phyloP scores from a whole-genome alignment of 495 filamentous ascomycete species.

The Clohesyomyces aquaticus region DNA sequence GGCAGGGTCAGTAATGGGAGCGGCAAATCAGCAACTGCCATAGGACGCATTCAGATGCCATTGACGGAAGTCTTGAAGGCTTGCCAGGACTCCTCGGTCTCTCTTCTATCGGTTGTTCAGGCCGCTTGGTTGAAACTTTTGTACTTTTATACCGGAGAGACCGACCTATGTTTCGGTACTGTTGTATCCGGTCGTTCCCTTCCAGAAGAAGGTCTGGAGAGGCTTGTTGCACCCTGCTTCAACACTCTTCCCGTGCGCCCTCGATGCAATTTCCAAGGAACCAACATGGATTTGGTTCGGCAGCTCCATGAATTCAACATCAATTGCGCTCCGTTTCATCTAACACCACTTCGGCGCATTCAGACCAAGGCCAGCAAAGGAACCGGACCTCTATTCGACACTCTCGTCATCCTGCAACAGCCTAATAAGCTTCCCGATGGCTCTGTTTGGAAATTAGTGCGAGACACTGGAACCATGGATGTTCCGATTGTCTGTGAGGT shows the following conservation, averaged over 20 bases:
- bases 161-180: conserved; percentile 81
- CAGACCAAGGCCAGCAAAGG: conserved; percentile 52
- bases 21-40: too few relatives aligned
- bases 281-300: conserved; percentile 57
- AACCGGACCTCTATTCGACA: conserved; percentile 67
- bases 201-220: conserved; percentile 64
- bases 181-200: conserved; percentile 74
- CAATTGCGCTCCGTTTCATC: conserved; percentile 63
- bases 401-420: conserved; percentile 73
- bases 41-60: conserved; percentile 39
- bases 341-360: conserved; percentile 68
- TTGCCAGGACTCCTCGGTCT: conserved; percentile 58
- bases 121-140: conserved; percentile 69
- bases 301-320: conserved; percentile 61
- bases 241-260: conserved; percentile 83
- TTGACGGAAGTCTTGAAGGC: conserved; percentile 53
- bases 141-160: conserved; percentile 52
- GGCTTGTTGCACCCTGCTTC: conserved; percentile 82
- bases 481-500: conserved; percentile 71
- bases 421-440: conserved; percentile 55
- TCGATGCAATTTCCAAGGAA: conserved; percentile 48
- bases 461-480: conserved; percentile 77
- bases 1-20: conserved; percentile 7
- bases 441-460: conserved; percentile 65
- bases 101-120: conserved; percentile 68